A percentile compares a stretch with the other conserved stretches of the same genome.
These are phyloP conservation scores for Suillus paluster DNA, from an alignment of 768 basidiomycete species.

Conservation along the genomic window DNA sequence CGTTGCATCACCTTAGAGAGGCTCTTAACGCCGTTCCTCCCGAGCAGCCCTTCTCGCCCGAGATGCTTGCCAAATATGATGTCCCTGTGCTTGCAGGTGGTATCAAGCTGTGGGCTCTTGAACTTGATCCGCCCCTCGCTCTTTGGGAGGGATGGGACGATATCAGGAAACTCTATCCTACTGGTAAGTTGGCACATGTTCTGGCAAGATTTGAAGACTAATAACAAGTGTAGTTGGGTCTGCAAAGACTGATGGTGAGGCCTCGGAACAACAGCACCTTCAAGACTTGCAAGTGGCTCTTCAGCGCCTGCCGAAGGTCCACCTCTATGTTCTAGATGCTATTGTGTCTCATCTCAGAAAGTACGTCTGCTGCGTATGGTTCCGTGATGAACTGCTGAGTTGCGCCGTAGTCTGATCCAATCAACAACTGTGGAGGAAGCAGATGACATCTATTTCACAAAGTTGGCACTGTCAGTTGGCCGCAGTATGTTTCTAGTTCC, in stretches of 20 bases:
- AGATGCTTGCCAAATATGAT: constrained; percentile 77
- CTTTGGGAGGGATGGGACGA: constrained; percentile 94
- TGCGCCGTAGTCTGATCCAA: constrained; percentile 60
- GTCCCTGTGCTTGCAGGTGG: constrained; percentile 84
- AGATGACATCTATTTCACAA: constrained; percentile 82
- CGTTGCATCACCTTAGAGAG: constrained; percentile 86
- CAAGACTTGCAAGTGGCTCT: constrained; percentile 65
- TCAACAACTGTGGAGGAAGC: constrained; percentile 71
- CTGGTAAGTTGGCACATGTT: constrained; percentile 38
- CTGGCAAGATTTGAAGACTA: neutral
- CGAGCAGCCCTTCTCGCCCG: constrained; percentile 47
- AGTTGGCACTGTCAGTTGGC: constrained; percentile 86
- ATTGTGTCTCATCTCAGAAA: constrained; percentile 75
- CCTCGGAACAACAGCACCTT: constrained; percentile 61
- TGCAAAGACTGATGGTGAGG: constrained; percentile 55
- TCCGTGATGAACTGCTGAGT: constrained; percentile 10
- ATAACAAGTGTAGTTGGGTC: constrained; percentile 51
- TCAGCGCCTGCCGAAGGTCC: constrained; percentile 74
- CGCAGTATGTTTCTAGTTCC: constrained; percentile 59
- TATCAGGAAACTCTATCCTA: constrained; percentile 83
- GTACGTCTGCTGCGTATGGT: constrained; percentile 45
- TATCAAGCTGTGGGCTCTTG: constrained; percentile 90
- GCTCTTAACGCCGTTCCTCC: constrained; percentile 73
- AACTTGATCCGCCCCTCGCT: constrained; percentile 85
- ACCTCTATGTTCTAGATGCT: constrained; percentile 79